A percentile compares a stretch with the other conserved stretches of the same genome.
phyloP scores from a whole-genome alignment of 2,329 filamentous ascomycete species.

The Claviceps sp. region DNA sequence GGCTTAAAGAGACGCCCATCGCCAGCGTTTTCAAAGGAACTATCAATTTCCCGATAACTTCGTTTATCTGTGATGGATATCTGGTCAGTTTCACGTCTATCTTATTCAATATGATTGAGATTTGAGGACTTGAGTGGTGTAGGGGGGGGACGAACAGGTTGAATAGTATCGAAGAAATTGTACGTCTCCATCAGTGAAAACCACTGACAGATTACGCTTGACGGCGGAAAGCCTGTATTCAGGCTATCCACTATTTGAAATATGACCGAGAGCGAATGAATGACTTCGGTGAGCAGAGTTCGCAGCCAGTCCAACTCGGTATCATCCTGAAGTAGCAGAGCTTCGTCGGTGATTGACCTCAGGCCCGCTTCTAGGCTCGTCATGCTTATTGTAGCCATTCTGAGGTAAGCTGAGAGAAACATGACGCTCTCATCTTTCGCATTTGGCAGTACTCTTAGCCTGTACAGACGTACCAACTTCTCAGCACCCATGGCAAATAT shows the following conservation, averaged over 20 bases:
- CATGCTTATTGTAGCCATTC: slow-evolving; percentile 34
- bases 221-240: slow-evolving; percentile 39
- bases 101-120: neutral
- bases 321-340: slow-evolving; percentile 35
- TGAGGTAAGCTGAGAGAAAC: slow-evolving; percentile 34
- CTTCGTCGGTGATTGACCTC: slow-evolving; percentile 36
- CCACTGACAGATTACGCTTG: slow-evolving; percentile 53
- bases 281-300: slow-evolving; percentile 53
- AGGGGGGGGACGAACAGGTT: slow-evolving; percentile 17
- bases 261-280: slow-evolving; percentile 60
- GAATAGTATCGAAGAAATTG: slow-evolving; percentile 54
- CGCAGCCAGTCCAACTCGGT: slow-evolving; percentile 46
- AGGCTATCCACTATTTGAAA: slow-evolving; percentile 57
- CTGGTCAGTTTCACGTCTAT: neutral
- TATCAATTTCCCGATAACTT: slow-evolving; percentile 35
- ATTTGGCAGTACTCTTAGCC: slow-evolving; percentile 14
- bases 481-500: slow-evolving; percentile 16
- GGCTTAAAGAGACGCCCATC: slow-evolving; percentile 54
- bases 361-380: slow-evolving; percentile 34
- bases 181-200: slow-evolving; percentile 57
- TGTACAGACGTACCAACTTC: slow-evolving; percentile 18
- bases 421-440: slow-evolving; percentile 26
- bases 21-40: slow-evolving; percentile 55
- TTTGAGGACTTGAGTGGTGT: no score
- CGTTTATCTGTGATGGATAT: slow-evolving; percentile 17